phyloP scores from a whole-genome alignment of 1,139 yeast species.

The Diutina mesorugosa region DNA sequence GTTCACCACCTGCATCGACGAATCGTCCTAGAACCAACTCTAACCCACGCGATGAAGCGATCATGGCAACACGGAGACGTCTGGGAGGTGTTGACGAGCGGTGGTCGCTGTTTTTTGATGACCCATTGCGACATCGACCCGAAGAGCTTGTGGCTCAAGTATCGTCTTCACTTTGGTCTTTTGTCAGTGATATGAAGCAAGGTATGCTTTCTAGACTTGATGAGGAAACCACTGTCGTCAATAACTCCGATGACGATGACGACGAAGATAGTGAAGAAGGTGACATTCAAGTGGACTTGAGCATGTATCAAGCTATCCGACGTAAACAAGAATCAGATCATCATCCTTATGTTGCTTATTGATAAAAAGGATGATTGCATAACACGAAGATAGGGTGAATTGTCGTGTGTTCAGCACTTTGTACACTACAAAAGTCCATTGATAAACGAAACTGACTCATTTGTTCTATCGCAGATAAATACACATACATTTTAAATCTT shows the following conservation, averaged over 20 bases:
- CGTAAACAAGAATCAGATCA: not conserved
- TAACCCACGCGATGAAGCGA: not conserved
- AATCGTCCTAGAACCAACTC: not conserved
- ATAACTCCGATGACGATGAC: not conserved
- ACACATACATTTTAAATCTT: too few species aligned
- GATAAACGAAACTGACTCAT: too few species aligned
- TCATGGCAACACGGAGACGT: not conserved
- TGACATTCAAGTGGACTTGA: not conserved
- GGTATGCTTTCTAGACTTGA: not conserved
- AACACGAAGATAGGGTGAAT: too few species aligned
- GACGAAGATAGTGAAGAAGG: not conserved
- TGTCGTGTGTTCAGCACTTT: too few species aligned
- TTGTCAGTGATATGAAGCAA: not conserved
- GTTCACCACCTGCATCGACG: not conserved
- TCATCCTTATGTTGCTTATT: not conserved
- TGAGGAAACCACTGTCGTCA: not conserved
- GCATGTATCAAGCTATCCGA: not conserved
- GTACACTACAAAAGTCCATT: too few species aligned
- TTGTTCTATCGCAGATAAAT: too few species aligned
- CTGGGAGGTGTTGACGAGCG: not conserved
- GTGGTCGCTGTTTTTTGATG: conserved; percentile 1
- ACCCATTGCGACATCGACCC: not conserved
- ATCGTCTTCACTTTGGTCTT: not conserved
- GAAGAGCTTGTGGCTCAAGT: conserved; percentile 1
- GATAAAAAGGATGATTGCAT: not conserved